These are phyloP conservation scores for Sporobolomyces roseus DNA, from an alignment of 768 basidiomycete genomes.

Conservation along the genomic window DNA sequence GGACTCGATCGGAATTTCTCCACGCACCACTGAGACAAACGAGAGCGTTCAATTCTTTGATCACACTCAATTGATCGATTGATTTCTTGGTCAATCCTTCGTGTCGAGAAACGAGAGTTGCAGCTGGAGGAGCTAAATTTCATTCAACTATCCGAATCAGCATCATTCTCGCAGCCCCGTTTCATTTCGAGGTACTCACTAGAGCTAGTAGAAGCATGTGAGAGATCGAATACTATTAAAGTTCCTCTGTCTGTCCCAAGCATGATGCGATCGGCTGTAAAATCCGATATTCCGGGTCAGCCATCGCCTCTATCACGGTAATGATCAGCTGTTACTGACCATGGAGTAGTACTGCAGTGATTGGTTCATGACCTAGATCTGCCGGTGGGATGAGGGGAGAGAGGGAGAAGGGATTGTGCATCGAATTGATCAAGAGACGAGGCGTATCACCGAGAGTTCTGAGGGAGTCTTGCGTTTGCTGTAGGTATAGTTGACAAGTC, in stretches of 20 bases:
- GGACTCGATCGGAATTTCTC: too few species aligned
- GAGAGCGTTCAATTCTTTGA: constrained; percentile 80
- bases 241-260: constrained; percentile 36
- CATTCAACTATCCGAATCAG: neutral
- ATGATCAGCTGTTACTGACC: constrained; percentile 9
- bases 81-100: constrained; percentile 51
- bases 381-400: constrained; percentile 18
- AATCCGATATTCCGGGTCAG: neutral
- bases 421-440: neutral
- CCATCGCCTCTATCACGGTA: too few species aligned
- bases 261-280: constrained; percentile 35
- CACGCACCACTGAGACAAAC: constrained; percentile 73
- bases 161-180: neutral
- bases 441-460: too few species aligned
- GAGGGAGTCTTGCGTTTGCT: neutral
- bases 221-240: constrained; percentile 33
- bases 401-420: constrained; percentile 30
- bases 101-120: constrained; percentile 25
- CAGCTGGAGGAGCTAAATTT: constrained; percentile 18
- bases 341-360: constrained; percentile 23
- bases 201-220: constrained; percentile 11
- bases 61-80: constrained; percentile 81
- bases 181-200: neutral
- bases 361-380: constrained; percentile 13
- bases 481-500: neutral